Base-by-base conservation (phyloP, 352 stramenopile genomes). In the Phytophthora meadii region DNA sequence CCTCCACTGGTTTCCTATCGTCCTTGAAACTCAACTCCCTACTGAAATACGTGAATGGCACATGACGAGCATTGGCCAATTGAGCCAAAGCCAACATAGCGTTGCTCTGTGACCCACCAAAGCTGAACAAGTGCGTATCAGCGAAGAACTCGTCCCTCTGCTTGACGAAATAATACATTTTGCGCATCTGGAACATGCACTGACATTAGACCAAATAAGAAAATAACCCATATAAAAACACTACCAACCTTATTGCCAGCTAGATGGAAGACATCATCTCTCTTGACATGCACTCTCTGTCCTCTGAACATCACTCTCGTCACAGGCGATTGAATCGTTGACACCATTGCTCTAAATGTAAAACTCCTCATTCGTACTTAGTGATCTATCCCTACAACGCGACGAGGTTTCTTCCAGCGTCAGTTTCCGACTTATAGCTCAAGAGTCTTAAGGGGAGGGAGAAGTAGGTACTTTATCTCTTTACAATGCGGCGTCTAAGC, bases 21-120 rank as follows among this genome's bases (percentile, higher is more conserved):
- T 75, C n/a, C 14, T 63, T 54, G 1, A 70, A 28, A 5, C 32
- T 49, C 19, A 92, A 34, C 5, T 61, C 58, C 24, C 84, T 81
- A 65, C 79, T 91, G 41, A 94, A 94, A 54, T 96, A 96, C n/a
- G 83, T 93, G 70, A 96, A 96, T 12, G 88, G 86, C 22, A 92
- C 75, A 37, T 45, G 48, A 68, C 84, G 86, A n/a, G 67, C 67
- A 45, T 89, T 70, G n/a, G 88, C 84, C 32, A 96, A 52, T 62
- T 96, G 88, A 6, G 88, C 88, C 50, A 96, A 74, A 9, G 88
- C 86, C 39, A 94, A 62, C 88, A 96, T 96, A 36, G 88, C 88
- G 54, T 96, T 96, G 63, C 88, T 96, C 61, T 94, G 86, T 10
- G 87, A 74, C 1, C 88, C 88, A 15, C 88, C 88, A 52, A 81